Evolutionary conservation across 2,329 filamentous ascomycete species (phyloP).

Genomic region (Penicillium rolfsii): DNA sequence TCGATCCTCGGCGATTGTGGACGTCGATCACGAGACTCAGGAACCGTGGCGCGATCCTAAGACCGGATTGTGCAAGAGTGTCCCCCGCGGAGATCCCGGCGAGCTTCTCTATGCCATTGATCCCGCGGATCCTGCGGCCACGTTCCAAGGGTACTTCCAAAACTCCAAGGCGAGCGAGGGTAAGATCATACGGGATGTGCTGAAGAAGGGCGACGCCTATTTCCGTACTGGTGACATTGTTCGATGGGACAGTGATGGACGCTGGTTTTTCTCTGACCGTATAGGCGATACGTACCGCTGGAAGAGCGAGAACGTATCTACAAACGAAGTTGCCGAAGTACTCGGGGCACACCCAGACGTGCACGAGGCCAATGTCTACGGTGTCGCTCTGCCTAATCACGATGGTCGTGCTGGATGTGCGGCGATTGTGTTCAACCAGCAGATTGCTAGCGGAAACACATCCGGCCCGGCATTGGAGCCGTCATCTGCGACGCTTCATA

Average conservation of each 20-base stretch:
- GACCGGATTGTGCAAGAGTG: constrained; percentile 69
- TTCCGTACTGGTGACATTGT: constrained; percentile 85
- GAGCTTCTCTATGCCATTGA: constrained; percentile 77
- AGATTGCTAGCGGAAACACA: constrained; percentile 30
- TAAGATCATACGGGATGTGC: constrained; percentile 75
- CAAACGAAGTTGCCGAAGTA: constrained; percentile 76
- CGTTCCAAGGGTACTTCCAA: constrained; percentile 82
- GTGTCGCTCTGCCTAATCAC: constrained; percentile 75
- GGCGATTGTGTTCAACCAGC: constrained; percentile 64
- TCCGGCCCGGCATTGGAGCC: constrained; percentile 32
- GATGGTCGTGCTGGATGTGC: constrained; percentile 85
- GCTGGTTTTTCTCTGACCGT: constrained; percentile 75
- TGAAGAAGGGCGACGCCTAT: constrained; percentile 75
- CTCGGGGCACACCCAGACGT: constrained; percentile 69
- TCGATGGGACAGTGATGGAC: constrained; percentile 69
- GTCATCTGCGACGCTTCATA: constrained; percentile 54
- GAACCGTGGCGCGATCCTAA: constrained; percentile 67
- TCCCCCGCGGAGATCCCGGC: constrained; percentile 65
- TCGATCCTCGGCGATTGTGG: constrained; percentile 60
- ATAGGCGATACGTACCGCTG: constrained; percentile 60
- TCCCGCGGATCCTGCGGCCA: constrained; percentile 61
- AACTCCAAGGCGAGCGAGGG: constrained; percentile 70
- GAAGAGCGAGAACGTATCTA: constrained; percentile 81
- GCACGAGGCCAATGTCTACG: constrained; percentile 83
- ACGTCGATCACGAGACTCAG: constrained; percentile 73